Conservation (phyloP, 2,329 filamentous ascomycete species). For the Alternaria dauci region DNA sequence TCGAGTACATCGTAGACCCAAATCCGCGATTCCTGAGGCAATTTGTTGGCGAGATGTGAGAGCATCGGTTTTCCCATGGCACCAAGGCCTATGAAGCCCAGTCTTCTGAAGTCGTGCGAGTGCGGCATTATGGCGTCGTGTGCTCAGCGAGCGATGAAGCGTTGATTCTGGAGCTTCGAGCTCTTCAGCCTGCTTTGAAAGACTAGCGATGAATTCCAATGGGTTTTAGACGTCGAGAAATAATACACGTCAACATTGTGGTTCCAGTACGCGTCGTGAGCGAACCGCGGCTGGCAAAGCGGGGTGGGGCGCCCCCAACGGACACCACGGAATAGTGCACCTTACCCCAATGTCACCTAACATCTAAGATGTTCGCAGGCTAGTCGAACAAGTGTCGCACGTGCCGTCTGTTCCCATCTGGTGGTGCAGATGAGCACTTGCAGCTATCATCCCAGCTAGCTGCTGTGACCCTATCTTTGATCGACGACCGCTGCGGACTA, state of each 20-base stretch:
- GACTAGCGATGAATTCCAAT: background rate
- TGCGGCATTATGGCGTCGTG: constrained; percentile 29
- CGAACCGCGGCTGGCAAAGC: constrained; percentile 10
- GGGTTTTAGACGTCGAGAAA: background rate
- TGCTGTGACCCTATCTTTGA: background rate
- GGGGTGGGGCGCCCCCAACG: constrained; percentile 22
- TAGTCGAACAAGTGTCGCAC: background rate
- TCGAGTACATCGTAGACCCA: constrained; percentile 61
- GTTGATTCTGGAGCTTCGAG: background rate
- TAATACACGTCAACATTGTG: background rate
- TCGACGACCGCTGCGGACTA: background rate
- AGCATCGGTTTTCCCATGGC: constrained; percentile 65
- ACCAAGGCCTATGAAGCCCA: constrained; percentile 65
- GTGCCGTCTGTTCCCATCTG: background rate
- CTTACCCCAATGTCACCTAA: background rate
- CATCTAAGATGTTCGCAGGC: too few relatives aligned
- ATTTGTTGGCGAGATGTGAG: constrained; percentile 59
- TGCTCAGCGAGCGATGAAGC: background rate
- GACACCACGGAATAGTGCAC: background rate
- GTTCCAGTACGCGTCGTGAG: background rate
- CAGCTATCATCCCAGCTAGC: background rate
- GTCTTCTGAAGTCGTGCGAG: constrained; percentile 30
- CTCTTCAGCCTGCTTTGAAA: background rate
- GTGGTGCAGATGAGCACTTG: background rate
- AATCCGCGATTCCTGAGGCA: constrained; percentile 54